Base-by-base conservation (phyloP, 2,329 filamentous ascomycete species). In the Laburnicola sp. region DNA sequence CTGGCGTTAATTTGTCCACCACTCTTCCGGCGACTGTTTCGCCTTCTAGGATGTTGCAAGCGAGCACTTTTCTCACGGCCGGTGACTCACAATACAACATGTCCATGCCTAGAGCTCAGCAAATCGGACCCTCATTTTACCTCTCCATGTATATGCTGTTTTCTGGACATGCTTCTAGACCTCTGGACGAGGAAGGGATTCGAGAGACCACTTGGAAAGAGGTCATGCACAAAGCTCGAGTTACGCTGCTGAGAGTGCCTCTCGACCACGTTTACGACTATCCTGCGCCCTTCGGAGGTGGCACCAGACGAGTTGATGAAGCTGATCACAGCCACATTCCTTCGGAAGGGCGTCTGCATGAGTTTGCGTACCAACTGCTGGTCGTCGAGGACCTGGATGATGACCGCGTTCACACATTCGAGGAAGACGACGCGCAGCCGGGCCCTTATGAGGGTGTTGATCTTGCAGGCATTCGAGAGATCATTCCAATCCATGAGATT, bases 121-220 rank as follows among this genome's bases (percentile, higher is more conserved):
- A 97, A 66, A 88, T 97, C 53, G 94, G 94, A 0, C 91, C 93
- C 0, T 84, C 86, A 0, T 97, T 97, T 65, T 87, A 84, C 0
- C 73, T 97, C 6, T 96, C 92, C 0, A 76, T 97, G 60, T 99
- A 97, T 72, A 97, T 97, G 91, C 81, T 97, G 0, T 99, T 97
- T 64, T 80, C 86, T 2, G 88, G 91, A 1, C 91, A 97, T 71
- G 78, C 86, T 3, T 76, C 77, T 37, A 75, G 82, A 34, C 75
- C 79, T 2, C 78, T 81, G 16, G 77, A 82, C 60, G 74, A 84
- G 73, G 73, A 84, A 69, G 74, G 82, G 62, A 62, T 86, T 59
- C 68, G 88, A 75, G 73, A 86, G 75, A 78, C 91, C 0, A 88
- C 92, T 0, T 97, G 94, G 94, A 94, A 97, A 69, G 93, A 99